These are phyloP conservation scores for Sporisorium sorghi DNA, from an alignment of 1,284 basidiomycete species.

Conservation along the genomic window DNA sequence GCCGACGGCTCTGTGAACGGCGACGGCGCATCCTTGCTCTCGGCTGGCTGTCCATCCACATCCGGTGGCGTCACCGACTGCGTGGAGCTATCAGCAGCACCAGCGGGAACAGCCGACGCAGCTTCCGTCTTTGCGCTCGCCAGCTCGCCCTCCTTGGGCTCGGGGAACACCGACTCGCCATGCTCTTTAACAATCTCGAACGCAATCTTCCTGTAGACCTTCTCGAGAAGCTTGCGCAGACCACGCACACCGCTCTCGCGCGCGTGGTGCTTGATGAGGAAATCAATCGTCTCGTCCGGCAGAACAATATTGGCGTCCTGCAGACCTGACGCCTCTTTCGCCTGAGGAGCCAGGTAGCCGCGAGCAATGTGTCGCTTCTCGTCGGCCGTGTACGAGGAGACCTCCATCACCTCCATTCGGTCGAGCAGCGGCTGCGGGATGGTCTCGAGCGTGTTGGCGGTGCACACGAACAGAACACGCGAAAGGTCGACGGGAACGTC, in stretches of 20 bases:
- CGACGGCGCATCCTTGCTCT: slow-evolving; percentile 17
- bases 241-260: slow-evolving; percentile 83
- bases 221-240: slow-evolving; percentile 64
- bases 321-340: slow-evolving; percentile 89
- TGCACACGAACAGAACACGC: slow-evolving; percentile 96
- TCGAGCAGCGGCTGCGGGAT: slow-evolving; percentile 96
- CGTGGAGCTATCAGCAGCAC: slow-evolving; percentile 60
- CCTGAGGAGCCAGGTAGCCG: slow-evolving; percentile 91
- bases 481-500: slow-evolving; percentile 97
- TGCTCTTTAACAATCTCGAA: slow-evolving; percentile 90
- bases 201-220: slow-evolving; percentile 98
- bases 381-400: slow-evolving; percentile 86
- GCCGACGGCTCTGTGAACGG: slow-evolving; percentile 44
- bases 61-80: slow-evolving; percentile 68
- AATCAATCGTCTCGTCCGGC: slow-evolving; percentile 77
- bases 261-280: slow-evolving; percentile 95
- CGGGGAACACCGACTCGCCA: slow-evolving; percentile 87
- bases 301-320: slow-evolving; percentile 64
- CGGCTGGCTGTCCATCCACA: slow-evolving; percentile 21
- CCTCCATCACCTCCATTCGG: slow-evolving; percentile 91
- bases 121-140: slow-evolving; percentile 52
- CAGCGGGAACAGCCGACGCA: slow-evolving; percentile 23
- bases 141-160: slow-evolving; percentile 72
- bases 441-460: slow-evolving; percentile 79
- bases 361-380: slow-evolving; percentile 94